Percentiles rank a stretch among this genome's conserved stretches.
Conservation (phyloP, 2,329 filamentous ascomycete genomes). For the Aspergillus jensenii region DNA sequence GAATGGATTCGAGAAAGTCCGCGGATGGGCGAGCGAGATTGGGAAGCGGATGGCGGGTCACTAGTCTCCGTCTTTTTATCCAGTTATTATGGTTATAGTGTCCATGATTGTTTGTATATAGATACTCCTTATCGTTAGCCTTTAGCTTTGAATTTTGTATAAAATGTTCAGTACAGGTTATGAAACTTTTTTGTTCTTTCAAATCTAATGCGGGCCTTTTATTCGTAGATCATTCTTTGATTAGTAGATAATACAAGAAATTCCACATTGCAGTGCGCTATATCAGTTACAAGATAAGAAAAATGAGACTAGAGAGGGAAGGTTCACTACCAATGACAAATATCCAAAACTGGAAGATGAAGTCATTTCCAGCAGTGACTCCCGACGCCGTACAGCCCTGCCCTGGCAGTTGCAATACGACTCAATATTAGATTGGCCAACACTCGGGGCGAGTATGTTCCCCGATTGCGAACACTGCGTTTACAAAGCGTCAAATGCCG, state of each 20-base stretch:
- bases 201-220: neutral
- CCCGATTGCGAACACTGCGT: neutral
- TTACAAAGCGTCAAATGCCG: constrained; percentile 1
- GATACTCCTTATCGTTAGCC: neutral
- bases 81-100: neutral
- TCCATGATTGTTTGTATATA: constrained; percentile 3
- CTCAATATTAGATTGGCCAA: neutral
- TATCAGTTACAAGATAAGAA: constrained; percentile 1
- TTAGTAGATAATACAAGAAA: constrained; percentile 1
- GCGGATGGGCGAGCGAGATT: constrained; percentile 82
- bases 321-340: neutral
- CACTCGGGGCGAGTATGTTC: neutral
- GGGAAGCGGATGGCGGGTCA: constrained; percentile 66
- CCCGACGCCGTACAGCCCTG: neutral
- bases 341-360: neutral
- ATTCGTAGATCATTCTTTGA: neutral
- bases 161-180: neutral
- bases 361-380: neutral
- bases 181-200: neutral
- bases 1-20: constrained; percentile 79
- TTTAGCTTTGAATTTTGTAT: too few relatives aligned
- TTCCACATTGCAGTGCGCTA: neutral
- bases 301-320: neutral
- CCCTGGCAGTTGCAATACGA: neutral
- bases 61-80: constrained; percentile 1